Evolutionary conservation across 1,284 basidiomycete species (phyloP), one percentile per base, ranked within the genome.

Genomic region (Mycena sp.): DNA sequence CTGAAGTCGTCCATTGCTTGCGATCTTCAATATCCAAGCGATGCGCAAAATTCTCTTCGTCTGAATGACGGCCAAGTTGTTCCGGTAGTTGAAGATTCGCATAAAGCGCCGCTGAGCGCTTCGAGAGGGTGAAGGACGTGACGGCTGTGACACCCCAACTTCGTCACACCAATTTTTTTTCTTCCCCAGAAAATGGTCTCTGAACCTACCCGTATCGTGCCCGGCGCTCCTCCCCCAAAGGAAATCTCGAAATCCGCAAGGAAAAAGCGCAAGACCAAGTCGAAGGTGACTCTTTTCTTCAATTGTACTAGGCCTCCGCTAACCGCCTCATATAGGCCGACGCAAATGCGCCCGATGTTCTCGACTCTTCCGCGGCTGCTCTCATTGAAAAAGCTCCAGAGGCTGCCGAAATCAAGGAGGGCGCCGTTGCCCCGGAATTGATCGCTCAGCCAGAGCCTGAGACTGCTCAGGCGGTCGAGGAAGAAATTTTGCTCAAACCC

Each of bases 171-270:
- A 19, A 10, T 21, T 26, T 30, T n/a, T n/a, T n/a, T n/a, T n/a
- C n/a, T n/a, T n/a, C n/a, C n/a, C n/a, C n/a, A n/a, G 16, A 43
- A 58, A 61, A 61, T 62, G 56, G 35, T 28, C 56, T 19, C 68
- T 44, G 61, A 78, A 68, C 70, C 88, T 88, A 86, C 76, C 81
- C 67, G 85, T 62, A 73, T 88, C 64, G 82, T 94, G 51, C 92
- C 92, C 19, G 92, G 91, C 49, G 92, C 92, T 16, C 90, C 87
- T 55, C 86, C 87, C 1, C 85, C 87, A 28, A 69, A 81, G 12
- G 75, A 85, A 0, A 67, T 79, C 4, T 82, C 87, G 30, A 92
- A 91, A 73, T 79, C 85, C 1, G 84, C 87, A 52, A 87, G 84
- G 78, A 93, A 90, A 76, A 91, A 89, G 76, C 86, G 88, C 76